These are phyloP conservation scores for Apostasia ramifera DNA, from an alignment of 106 monocot species.

Conservation along the genomic window DNA sequence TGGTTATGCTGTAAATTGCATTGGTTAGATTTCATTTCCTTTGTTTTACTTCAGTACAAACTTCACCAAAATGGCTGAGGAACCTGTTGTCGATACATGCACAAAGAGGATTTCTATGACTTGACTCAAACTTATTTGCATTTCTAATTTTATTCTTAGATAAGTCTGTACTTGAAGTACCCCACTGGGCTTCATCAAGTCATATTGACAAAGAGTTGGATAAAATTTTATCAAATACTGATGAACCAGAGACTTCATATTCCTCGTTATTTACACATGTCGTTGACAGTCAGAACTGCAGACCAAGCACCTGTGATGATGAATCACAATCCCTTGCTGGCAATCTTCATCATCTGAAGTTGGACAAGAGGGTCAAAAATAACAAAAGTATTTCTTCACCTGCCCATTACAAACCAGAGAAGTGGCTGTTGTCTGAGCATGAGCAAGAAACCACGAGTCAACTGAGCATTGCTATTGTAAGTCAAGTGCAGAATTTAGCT, in stretches of 20 bases:
- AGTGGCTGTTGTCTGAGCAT: conserved; percentile 57
- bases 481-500: background rate
- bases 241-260: conserved; percentile 5
- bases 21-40: too few species aligned
- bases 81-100: too few species aligned
- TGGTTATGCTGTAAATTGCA: too few species aligned
- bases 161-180: conserved; percentile 1
- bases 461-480: conserved; percentile 89
- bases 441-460: conserved; percentile 45
- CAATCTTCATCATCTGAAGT: conserved; percentile 35
- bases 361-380: conserved; percentile 25
- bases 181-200: conserved; percentile 13
- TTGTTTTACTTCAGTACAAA: too few species aligned
- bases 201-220: conserved; percentile 13
- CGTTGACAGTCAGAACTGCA: conserved; percentile 14
- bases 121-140: too few species aligned
- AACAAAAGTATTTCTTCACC: conserved; percentile 18
- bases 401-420: conserved; percentile 63
- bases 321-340: conserved; percentile 14
- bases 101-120: too few species aligned
- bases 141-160: conserved; percentile 3
- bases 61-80: too few species aligned
- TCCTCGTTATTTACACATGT: background rate
- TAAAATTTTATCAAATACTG: conserved; percentile 11
- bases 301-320: conserved; percentile 7